Percentiles rank a stretch among this genome's conserved stretches.
Conservation (phyloP, 345 rosid species). For the Brassica rapa region DNA sequence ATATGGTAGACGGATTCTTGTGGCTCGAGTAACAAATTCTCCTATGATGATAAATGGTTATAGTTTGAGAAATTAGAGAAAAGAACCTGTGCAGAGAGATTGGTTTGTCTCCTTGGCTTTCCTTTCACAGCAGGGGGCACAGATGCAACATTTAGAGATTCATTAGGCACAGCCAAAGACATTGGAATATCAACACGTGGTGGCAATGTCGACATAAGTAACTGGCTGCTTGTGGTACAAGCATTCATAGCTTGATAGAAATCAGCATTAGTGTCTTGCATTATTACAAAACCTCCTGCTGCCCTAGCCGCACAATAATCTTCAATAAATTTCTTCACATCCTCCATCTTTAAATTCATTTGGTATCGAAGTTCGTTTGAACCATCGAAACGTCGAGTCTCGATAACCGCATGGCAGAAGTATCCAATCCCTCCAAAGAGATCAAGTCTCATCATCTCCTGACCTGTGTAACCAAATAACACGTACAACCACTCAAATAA, state of each 20-base stretch:
- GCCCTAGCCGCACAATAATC: neutral
- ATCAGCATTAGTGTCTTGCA: neutral
- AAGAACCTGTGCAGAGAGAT: constrained; percentile 14
- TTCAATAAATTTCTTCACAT: constrained; percentile 3
- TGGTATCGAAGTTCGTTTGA: neutral
- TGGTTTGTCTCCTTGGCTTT: neutral
- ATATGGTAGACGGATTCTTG: neutral
- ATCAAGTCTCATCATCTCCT: neutral
- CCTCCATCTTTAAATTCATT: neutral
- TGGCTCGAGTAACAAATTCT: neutral
- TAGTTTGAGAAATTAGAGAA: neutral
- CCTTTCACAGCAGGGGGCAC: neutral
- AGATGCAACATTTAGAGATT: neutral
- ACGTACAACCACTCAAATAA: neutral
- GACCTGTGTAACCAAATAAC: neutral
- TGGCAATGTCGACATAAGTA: neutral
- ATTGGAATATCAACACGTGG: neutral
- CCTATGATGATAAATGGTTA: neutral
- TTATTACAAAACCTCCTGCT: neutral
- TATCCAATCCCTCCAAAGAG: constrained; percentile 26
- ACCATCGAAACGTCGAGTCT: neutral
- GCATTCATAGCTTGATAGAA: constrained; percentile 22
- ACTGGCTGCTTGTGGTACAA: neutral
- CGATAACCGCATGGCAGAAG: constrained; percentile 32
- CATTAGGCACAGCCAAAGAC: constrained; percentile 3